A percentile compares a stretch with the other conserved stretches of the same genome.
Evolutionary conservation across 495 filamentous ascomycete genomes (phyloP).

Genomic region (Penicillium daleae): DNA sequence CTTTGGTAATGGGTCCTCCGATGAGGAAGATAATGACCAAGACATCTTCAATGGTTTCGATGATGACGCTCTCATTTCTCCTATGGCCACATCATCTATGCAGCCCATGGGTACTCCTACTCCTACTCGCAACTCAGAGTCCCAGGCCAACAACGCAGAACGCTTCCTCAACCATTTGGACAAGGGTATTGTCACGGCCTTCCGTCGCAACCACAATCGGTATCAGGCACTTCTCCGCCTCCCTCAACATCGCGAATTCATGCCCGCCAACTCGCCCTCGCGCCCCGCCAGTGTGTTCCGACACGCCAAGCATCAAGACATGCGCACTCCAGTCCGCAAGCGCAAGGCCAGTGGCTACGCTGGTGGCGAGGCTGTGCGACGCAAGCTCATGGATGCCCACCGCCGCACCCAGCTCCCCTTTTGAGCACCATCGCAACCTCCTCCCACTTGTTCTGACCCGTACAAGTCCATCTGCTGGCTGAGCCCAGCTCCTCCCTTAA

Average conservation of each 20-base stretch:
- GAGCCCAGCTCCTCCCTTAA: slow-evolving; percentile 9
- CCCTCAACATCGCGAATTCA: slow-evolving; percentile 56
- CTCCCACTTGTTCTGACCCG: background rate
- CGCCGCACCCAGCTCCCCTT: slow-evolving; percentile 47
- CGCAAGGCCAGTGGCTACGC: slow-evolving; percentile 45
- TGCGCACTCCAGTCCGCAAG: slow-evolving; percentile 48
- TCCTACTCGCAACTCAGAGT: slow-evolving; percentile 53
- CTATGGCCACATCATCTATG: slow-evolving; percentile 40
- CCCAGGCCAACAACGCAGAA: slow-evolving; percentile 55
- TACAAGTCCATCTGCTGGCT: slow-evolving; percentile 4
- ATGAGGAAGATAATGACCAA: slow-evolving; percentile 49
- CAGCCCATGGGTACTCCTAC: slow-evolving; percentile 47
- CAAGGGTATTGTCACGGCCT: slow-evolving; percentile 71
- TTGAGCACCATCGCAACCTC: slow-evolving; percentile 19
- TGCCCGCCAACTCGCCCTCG: slow-evolving; percentile 52
- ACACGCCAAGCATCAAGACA: slow-evolving; percentile 47
- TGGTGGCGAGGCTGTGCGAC: slow-evolving; percentile 50
- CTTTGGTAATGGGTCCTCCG: slow-evolving; percentile 64
- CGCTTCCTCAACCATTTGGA: slow-evolving; percentile 70
- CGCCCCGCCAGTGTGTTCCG: slow-evolving; percentile 53
- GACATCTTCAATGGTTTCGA: slow-evolving; percentile 48
- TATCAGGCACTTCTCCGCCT: slow-evolving; percentile 69
- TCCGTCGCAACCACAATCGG: slow-evolving; percentile 76
- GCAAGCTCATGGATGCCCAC: slow-evolving; percentile 53
- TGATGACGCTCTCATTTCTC: slow-evolving; percentile 43